These are phyloP conservation scores for Trametes maxima DNA, from an alignment of 768 basidiomycete genomes.

Conservation along the genomic window DNA sequence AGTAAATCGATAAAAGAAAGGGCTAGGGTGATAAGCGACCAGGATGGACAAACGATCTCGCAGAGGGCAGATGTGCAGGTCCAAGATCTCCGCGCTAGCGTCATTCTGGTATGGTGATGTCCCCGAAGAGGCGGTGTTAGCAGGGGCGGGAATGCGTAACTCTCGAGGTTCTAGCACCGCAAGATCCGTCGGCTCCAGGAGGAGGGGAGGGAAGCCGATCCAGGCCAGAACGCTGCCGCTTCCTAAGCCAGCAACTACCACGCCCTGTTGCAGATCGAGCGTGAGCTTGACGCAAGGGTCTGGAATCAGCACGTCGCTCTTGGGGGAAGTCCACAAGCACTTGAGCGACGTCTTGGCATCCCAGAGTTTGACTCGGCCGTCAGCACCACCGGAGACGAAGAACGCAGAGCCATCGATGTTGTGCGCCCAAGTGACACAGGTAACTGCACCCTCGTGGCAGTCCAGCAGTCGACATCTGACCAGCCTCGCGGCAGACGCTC, in stretches of 20 bases:
- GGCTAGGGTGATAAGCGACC: constrained; percentile 50
- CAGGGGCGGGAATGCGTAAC: constrained; percentile 21
- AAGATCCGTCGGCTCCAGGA: constrained; percentile 12
- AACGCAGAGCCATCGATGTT: constrained; percentile 12
- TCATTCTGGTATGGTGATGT: neutral
- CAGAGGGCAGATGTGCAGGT: constrained; percentile 11
- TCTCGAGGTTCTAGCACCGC: constrained; percentile 14
- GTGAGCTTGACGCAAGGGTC: constrained; percentile 58
- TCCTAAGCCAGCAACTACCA: constrained; percentile 51
- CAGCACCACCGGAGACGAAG: constrained; percentile 57
- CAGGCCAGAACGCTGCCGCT: constrained; percentile 64
- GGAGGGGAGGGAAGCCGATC: constrained; percentile 42
- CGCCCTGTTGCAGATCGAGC: constrained; percentile 43
- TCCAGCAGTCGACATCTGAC: constrained; percentile 55
- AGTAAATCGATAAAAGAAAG: constrained; percentile 54
- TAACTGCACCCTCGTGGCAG: constrained; percentile 62
- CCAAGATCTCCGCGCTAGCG: constrained; percentile 2
- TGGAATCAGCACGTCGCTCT: constrained; percentile 37
- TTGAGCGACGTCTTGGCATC: constrained; percentile 47
- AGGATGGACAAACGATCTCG: constrained; percentile 42
- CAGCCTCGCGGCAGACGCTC: constrained; percentile 47
- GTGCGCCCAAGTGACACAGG: constrained; percentile 52
- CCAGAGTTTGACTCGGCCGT: constrained; percentile 79
- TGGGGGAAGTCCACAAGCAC: constrained; percentile 68
- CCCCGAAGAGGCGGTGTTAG: constrained; percentile 1